A percentile compares a stretch with the other conserved stretches of the same genome.
These are phyloP conservation scores for Linnemannia exigua DNA, from an alignment of 192 early-diverging fungal genomes.

Conservation along the genomic window DNA sequence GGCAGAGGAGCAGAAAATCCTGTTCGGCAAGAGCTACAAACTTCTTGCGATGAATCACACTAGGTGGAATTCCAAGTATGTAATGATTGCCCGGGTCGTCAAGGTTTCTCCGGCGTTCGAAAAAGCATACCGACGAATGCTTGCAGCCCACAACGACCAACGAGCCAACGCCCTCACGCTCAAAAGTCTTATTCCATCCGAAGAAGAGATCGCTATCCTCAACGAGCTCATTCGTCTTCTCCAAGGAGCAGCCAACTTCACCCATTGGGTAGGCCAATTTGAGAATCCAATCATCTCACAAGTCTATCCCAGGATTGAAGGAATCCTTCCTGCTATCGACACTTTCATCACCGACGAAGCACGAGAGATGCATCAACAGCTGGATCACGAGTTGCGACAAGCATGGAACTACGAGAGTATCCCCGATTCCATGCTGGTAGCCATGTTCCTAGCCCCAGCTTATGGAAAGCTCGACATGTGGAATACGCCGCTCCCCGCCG, in stretches of 20 bases:
- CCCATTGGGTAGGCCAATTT: constrained; percentile 9
- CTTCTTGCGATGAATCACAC: neutral
- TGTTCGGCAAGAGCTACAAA: neutral
- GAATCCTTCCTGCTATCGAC: neutral
- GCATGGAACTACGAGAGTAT: neutral
- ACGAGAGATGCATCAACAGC: neutral
- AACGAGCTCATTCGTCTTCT: neutral
- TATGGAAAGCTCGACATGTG: constrained; percentile 1
- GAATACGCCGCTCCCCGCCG: neutral
- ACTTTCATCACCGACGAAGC: neutral
- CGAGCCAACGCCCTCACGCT: neutral
- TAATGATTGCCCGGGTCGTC: neutral
- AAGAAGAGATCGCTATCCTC: neutral
- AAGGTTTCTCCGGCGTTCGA: neutral
- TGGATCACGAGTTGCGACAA: neutral
- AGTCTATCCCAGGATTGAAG: constrained; percentile 11
- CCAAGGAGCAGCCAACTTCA: constrained; percentile 5
- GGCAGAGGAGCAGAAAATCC: neutral
- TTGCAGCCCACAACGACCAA: neutral
- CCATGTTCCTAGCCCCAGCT: neutral
- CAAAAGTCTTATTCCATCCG: neutral
- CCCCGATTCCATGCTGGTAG: neutral
- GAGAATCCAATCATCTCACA: constrained; percentile 10
- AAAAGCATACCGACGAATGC: neutral
- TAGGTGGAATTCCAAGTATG: neutral